Conservation (phyloP, 768 basidiomycete genomes). For the Tulasnella sp. region DNA sequence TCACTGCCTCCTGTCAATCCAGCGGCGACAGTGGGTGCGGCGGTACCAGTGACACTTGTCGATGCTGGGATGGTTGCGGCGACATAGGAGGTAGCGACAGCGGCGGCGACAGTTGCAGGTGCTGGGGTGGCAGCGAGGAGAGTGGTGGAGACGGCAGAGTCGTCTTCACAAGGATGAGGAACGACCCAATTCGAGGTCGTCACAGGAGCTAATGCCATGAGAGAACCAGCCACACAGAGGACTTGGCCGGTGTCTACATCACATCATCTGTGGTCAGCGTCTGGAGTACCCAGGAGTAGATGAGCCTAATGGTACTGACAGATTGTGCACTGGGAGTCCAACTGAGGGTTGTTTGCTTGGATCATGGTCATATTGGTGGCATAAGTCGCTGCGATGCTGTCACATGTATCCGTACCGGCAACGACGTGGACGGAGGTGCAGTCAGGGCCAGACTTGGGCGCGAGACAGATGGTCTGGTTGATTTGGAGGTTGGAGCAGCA, state of each 20-base stretch:
- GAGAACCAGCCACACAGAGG: background rate
- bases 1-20: background rate
- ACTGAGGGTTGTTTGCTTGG: constrained; percentile 60
- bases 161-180: background rate
- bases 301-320: background rate
- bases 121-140: background rate
- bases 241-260: background rate
- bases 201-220: too few species aligned
- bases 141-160: background rate
- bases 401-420: constrained; percentile 44
- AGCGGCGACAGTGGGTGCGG: background rate
- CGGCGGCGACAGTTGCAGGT: background rate
- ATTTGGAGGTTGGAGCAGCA: constrained; percentile 49
- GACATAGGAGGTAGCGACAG: background rate
- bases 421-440: constrained; percentile 54
- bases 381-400: constrained; percentile 29
- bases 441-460: constrained; percentile 40
- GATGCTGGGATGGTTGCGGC: background rate
- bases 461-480: constrained; percentile 50
- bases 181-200: background rate
- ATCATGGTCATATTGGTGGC: constrained; percentile 45
- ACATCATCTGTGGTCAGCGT: background rate
- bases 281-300: background rate
- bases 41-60: background rate
- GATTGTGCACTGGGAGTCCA: constrained; percentile 5